Base-by-base conservation (phyloP, 257 asterid species). In the Ilex aquifolium region DNA sequence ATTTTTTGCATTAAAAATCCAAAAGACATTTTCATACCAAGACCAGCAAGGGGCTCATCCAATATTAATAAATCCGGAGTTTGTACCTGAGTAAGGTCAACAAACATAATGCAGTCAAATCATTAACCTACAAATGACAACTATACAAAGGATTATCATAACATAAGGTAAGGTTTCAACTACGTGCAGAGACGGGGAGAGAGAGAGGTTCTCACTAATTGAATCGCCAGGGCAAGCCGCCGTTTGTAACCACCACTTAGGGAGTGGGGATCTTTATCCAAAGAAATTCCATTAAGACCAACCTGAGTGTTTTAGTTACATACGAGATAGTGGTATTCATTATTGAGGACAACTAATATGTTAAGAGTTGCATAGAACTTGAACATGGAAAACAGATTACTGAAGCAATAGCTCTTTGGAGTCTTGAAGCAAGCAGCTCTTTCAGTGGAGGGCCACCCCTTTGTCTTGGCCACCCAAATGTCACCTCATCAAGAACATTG, bases 11-110 rank as follows among this genome's bases (percentile, higher is more conserved):
- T 5, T 46, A 72, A 69, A 64, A 67, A 61, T 69, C 66, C 16
- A 16, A 44, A 13, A 50, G 56, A 65, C 56, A 60, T 54, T 32
- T 42, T 12, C 83, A 12, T 92, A 92, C 99, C 97, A 74, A 92
- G 90, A 68, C 99, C 99, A 77, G 97, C 97, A 73, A 92, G 99
- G 74, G 99, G 99, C 81, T 92, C 97, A 57, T 89, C 97, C 83
- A 89, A 72, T 79, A 87, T 68, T 77, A 92, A 74, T 57, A 92
- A 80, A 69, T 82, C 85, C 31, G 99, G 97, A 79, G 83, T 83
- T 78, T 87, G 91, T 65, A 92, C 95, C 97, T 92, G 86, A 67
- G 79, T 36, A 68, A 67, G 59, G 63, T 51, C 51, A 76, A 57
- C 27, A 51, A 65, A 64, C 58, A 32, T 64, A 27, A 64, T 57